Evolutionary conservation across 768 basidiomycete species (phyloP).

Genomic region (Pleurotus ostreatus): DNA sequence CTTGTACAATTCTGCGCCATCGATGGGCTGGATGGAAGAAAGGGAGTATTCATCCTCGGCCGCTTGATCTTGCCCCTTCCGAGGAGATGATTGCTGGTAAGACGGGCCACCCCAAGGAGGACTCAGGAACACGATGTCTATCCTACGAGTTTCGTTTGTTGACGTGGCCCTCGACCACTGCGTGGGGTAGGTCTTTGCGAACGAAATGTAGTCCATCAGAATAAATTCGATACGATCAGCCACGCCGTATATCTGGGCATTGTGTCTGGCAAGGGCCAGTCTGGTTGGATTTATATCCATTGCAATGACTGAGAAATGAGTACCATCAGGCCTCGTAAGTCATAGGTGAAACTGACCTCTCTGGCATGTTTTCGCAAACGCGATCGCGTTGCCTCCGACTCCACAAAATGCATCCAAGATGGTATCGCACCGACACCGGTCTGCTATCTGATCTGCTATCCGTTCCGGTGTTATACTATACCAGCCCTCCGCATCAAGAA

Average conservation of each 20-base stretch:
- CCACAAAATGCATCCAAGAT: constrained; percentile 96
- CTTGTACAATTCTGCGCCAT: constrained; percentile 77
- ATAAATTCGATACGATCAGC: constrained; percentile 95
- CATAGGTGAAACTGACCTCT: constrained; percentile 54
- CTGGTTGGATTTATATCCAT: constrained; percentile 82
- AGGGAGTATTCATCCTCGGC: constrained; percentile 63
- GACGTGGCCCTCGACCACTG: constrained; percentile 17
- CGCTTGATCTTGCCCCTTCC: constrained; percentile 7
- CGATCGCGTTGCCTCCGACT: constrained; percentile 96
- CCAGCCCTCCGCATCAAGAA: constrained; percentile 97
- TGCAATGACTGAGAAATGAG: constrained; percentile 72
- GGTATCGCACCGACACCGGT: constrained; percentile 81
- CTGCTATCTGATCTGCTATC: constrained; percentile 91
- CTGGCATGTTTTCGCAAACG: constrained; percentile 95
- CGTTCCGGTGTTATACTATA: constrained; percentile 93
- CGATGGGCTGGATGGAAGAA: constrained; percentile 70
- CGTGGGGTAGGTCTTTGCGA: constrained; percentile 52
- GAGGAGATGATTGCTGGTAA: constrained; percentile 32
- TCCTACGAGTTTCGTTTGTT: constrained; percentile 37
- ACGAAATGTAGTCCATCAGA: constrained; percentile 78
- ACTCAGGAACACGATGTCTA: constrained; percentile 90
- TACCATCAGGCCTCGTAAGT: background rate
- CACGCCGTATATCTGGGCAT: constrained; percentile 91
- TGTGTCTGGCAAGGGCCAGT: constrained; percentile 89
- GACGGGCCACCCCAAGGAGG: constrained; percentile 94